Evolutionary conservation across 768 basidiomycete genomes (phyloP).

Genomic region (Tremella yokohamensis): DNA sequence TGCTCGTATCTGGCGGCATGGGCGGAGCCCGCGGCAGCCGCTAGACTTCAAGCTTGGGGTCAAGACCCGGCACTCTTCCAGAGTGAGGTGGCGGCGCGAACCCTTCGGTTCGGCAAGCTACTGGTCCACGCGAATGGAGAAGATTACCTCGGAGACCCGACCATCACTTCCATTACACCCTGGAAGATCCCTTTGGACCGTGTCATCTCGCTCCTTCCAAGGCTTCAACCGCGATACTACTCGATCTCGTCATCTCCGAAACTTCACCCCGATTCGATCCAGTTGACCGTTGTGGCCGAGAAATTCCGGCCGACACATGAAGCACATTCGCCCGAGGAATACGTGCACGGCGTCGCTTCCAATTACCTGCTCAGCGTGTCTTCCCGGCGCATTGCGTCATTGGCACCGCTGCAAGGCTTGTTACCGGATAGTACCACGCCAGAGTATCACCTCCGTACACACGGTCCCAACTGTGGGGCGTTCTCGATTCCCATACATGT

Average conservation of each 20-base stretch:
- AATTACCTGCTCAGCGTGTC: conserved; percentile 84
- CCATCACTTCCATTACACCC: not conserved
- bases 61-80: conserved; percentile 83
- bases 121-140: conserved; percentile 86
- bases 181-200: not conserved
- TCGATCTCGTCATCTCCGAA: conserved; percentile 98
- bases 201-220: conserved; percentile 85
- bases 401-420: conserved; percentile 66
- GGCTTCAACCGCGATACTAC: conserved; percentile 94
- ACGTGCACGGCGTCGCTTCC: conserved; percentile 90
- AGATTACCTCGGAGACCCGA: conserved; percentile 54
- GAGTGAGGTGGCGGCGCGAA: conserved; percentile 64
- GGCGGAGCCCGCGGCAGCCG: conserved; percentile 73
- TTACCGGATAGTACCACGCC: conserved; percentile 80
- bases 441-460: conserved; percentile 60
- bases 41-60: conserved; percentile 69
- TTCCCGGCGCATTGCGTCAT: conserved; percentile 84
- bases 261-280: too few relatives aligned
- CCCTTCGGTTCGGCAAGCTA: conserved; percentile 86
- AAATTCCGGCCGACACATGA: too few relatives aligned
- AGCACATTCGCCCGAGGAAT: conserved; percentile 79
- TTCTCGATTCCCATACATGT: conserved; percentile 89
- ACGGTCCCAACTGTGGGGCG: conserved; percentile 61
- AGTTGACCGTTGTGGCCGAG: too few relatives aligned
- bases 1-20: conserved; percentile 80